These are phyloP conservation scores for Eutrema japonicum DNA, from an alignment of 345 rosid species.

Conservation along the genomic window DNA sequence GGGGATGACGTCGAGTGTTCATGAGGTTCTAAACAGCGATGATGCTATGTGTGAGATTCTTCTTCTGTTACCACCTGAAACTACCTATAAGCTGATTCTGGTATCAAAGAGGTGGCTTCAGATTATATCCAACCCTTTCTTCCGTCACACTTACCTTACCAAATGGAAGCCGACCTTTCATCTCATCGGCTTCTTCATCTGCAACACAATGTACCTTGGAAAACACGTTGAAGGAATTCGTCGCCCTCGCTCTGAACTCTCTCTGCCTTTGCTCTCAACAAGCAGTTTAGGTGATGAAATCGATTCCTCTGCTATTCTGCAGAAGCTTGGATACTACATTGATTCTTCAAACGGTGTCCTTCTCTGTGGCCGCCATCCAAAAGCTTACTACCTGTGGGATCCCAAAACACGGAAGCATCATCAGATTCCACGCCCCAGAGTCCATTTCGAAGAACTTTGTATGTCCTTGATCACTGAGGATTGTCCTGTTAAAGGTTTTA, in stretches of 20 bases:
- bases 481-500: conserved; percentile 43
- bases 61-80: conserved; percentile 56
- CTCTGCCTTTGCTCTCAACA: conserved; percentile 59
- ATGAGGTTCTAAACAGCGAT: conserved; percentile 51
- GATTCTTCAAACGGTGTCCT: conserved; percentile 65
- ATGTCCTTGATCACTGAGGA: conserved; percentile 65
- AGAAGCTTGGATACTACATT: conserved; percentile 62
- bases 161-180: conserved; percentile 52
- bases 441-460: conserved; percentile 56
- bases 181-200: conserved; percentile 63
- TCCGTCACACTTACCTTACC: conserved; percentile 50
- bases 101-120: conserved; percentile 69
- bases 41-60: conserved; percentile 60
- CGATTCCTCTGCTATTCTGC: conserved; percentile 51
- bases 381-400: conserved; percentile 64
- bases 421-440: conserved; percentile 60
- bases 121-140: conserved; percentile 52
- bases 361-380: conserved; percentile 76
- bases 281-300: conserved; percentile 62
- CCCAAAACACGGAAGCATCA: conserved; percentile 42
- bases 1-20: conserved; percentile 37
- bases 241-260: conserved; percentile 58
- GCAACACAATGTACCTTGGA: conserved; percentile 58
- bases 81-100: conserved; percentile 45
- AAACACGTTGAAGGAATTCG: conserved; percentile 43